Percentiles rank a stretch among this genome's conserved stretches.
Evolutionary conservation across 2,329 filamentous ascomycete genomes (phyloP).

Genomic region (Ophiostoma fasciatum): DNA sequence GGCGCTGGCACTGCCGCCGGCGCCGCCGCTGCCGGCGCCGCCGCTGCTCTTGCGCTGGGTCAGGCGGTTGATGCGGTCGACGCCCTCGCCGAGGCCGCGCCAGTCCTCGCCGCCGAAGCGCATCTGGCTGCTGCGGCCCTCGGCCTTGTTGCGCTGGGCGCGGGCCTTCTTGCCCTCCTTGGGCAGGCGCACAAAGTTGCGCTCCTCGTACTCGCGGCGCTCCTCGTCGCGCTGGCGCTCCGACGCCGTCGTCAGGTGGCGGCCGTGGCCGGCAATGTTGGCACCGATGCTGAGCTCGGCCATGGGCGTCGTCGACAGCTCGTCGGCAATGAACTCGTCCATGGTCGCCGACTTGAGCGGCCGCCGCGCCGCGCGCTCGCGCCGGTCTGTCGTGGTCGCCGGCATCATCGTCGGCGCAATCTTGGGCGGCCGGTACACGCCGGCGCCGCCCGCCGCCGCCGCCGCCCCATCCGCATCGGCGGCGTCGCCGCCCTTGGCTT

Average conservation of each 20-base stretch:
- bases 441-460: slow-evolving; percentile 18
- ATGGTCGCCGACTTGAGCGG: slow-evolving; percentile 67
- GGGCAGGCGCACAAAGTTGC: slow-evolving; percentile 77
- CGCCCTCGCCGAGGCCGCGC: slow-evolving; percentile 68
- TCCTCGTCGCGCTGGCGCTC: slow-evolving; percentile 69
- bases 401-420: slow-evolving; percentile 81
- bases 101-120: slow-evolving; percentile 82
- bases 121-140: slow-evolving; percentile 43
- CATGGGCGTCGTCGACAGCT: slow-evolving; percentile 67
- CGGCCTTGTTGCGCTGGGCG: slow-evolving; percentile 44
- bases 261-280: slow-evolving; percentile 66
- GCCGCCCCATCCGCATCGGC: slow-evolving; percentile 17
- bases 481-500: slow-evolving; percentile 11
- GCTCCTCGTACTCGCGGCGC: slow-evolving; percentile 75
- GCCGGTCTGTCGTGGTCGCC: slow-evolving; percentile 49
- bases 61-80: slow-evolving; percentile 72
- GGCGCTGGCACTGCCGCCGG: slow-evolving; percentile 34
- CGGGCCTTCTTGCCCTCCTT: slow-evolving; percentile 77
- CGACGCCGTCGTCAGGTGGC: slow-evolving; percentile 60
- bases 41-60: slow-evolving; percentile 53
- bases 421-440: slow-evolving; percentile 77
- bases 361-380: slow-evolving; percentile 45
- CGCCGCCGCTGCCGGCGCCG: slow-evolving; percentile 32
- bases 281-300: slow-evolving; percentile 86
- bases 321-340: slow-evolving; percentile 79